Percentiles rank a stretch among this genome's conserved stretches.
These are phyloP conservation scores for Candida glaebosa DNA, from an alignment of 805 yeast species.

Conservation along the genomic window DNA sequence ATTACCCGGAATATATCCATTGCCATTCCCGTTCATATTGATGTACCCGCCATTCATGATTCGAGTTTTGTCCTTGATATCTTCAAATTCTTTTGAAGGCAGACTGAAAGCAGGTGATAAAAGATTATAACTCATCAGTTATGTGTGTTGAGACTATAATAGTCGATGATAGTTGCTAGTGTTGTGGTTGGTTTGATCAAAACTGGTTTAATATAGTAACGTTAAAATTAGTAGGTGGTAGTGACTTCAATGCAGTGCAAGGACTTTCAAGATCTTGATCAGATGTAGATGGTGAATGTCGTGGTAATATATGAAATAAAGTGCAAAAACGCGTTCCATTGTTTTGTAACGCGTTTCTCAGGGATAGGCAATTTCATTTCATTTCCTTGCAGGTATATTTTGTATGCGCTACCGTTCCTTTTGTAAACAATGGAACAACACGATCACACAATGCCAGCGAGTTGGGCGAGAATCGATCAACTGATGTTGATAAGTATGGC, in stretches of 20 bases:
- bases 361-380: not conserved
- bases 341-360: not conserved
- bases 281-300: not conserved
- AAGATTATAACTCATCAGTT: conserved; percentile 1
- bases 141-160: not conserved
- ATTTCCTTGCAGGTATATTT: not conserved
- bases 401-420: not conserved
- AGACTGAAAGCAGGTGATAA: conserved; percentile 1
- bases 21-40: not conserved
- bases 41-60: not conserved
- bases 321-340: not conserved
- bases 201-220: not conserved
- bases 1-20: no score
- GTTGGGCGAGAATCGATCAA: not conserved
- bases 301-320: not conserved
- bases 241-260: not conserved
- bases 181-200: not conserved
- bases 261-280: not conserved
- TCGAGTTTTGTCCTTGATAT: not conserved
- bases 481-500: no score
- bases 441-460: not conserved
- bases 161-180: not conserved
- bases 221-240: not conserved
- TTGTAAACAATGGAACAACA: not conserved
- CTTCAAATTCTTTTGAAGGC: conserved; percentile 1